phyloP scores from a whole-genome alignment of 345 rosid genomes.

The Gossypium longicalyx region DNA sequence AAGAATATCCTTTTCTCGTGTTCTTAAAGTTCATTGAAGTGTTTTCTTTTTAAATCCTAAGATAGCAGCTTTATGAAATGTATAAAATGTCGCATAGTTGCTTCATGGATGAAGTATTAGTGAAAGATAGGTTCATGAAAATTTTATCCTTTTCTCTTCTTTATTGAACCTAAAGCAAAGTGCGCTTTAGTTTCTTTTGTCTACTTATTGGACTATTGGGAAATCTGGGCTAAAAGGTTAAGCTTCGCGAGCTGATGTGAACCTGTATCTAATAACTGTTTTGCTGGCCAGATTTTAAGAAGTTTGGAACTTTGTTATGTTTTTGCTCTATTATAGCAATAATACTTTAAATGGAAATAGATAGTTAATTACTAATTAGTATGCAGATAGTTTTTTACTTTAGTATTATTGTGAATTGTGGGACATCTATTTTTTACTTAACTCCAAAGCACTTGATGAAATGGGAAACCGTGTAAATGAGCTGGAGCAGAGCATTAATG shows the following conservation, averaged over 20 bases:
- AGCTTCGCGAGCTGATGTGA: conserved; percentile 1
- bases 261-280: not conserved
- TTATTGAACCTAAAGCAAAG: not conserved
- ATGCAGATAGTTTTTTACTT: not conserved
- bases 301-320: not conserved
- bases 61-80: not conserved
- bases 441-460: conserved; percentile 63
- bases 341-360: not conserved
- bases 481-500: conserved; percentile 68
- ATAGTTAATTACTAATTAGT: not conserved
- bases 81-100: not conserved
- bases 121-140: not conserved
- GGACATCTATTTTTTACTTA: conserved; percentile 29
- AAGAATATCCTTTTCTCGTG: conserved; percentile 55
- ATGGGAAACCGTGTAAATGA: conserved; percentile 70
- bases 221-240: not conserved
- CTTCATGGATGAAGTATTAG: not conserved
- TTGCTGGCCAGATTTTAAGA: not conserved
- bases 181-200: not conserved
- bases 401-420: not conserved
- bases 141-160: not conserved
- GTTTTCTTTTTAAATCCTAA: not conserved
- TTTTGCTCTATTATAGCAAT: not conserved
- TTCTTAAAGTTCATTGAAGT: not conserved
- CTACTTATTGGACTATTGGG: not conserved